These are phyloP conservation scores for Metschnikowia baotianmanensis DNA, from an alignment of 805 yeast genomes.

Conservation along the genomic window DNA sequence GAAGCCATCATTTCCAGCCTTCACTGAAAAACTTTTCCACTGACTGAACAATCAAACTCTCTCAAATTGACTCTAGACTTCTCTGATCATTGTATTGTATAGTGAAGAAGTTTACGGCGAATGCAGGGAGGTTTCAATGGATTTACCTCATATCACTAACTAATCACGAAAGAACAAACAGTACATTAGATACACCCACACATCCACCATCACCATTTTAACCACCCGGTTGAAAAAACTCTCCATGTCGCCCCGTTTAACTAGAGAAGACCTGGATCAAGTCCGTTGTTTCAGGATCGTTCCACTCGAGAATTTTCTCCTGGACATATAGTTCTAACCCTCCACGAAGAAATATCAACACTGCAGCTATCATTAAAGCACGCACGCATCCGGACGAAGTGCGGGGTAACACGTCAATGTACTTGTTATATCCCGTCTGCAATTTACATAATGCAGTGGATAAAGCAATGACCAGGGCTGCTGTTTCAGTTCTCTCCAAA, in stretches of 20 bases:
- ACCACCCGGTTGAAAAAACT: too few species aligned
- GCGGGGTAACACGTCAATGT: constrained; percentile 1
- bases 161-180: too few species aligned
- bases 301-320: constrained; percentile 28
- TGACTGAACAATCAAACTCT: too few species aligned
- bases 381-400: background rate
- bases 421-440: background rate
- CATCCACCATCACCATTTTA: too few species aligned
- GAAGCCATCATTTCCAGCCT: too few species aligned
- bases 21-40: too few species aligned
- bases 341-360: background rate
- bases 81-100: too few species aligned
- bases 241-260: background rate
- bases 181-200: too few species aligned
- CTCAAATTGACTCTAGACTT: too few species aligned
- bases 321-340: background rate
- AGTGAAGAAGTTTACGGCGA: too few species aligned
- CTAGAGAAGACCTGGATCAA: background rate
- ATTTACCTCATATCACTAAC: too few species aligned
- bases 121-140: too few species aligned
- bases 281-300: constrained; percentile 28
- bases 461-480: background rate
- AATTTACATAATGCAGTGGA: background rate
- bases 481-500: background rate
- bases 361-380: background rate